A percentile compares a stretch with the other conserved stretches of the same genome.
phyloP scores from a whole-genome alignment of 176 grass and related monocot species.

The Typha latifolia region DNA sequence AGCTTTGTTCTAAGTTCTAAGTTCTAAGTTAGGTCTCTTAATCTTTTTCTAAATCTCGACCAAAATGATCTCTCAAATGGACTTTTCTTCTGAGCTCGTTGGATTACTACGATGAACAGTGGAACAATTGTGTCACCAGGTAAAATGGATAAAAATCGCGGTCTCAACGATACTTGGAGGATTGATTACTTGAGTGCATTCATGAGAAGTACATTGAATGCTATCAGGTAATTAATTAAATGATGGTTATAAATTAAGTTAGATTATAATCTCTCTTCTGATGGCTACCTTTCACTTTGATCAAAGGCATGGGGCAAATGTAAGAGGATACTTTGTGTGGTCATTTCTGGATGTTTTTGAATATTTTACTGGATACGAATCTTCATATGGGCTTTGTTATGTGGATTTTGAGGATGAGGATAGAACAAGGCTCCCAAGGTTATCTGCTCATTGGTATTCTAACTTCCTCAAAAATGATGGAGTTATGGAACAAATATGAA shows the following conservation, averaged over 20 bases:
- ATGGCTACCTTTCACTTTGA: not conserved
- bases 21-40: not conserved
- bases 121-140: constrained; percentile 6
- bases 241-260: not conserved
- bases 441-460: constrained; percentile 50
- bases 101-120: not conserved
- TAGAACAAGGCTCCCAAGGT: constrained; percentile 23
- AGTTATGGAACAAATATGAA: no score
- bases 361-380: constrained; percentile 27
- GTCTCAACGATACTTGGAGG: constrained; percentile 12
- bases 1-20: not conserved
- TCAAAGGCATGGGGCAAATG: constrained; percentile 36
- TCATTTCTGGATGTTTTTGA: constrained; percentile 52
- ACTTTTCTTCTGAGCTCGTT: no score
- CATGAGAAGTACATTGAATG: constrained; percentile 18
- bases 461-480: constrained; percentile 19
- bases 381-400: constrained; percentile 25
- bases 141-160: not conserved
- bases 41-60: not conserved
- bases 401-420: constrained; percentile 33
- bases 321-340: constrained; percentile 54
- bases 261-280: not conserved
- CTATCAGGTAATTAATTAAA: constrained; percentile 23
- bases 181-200: constrained; percentile 25
- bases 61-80: no score